Percentiles rank a stretch among this genome's conserved stretches.
These are phyloP conservation scores for Avena atlantica DNA, from an alignment of 176 grass and related monocot genomes.

Conservation along the genomic window DNA sequence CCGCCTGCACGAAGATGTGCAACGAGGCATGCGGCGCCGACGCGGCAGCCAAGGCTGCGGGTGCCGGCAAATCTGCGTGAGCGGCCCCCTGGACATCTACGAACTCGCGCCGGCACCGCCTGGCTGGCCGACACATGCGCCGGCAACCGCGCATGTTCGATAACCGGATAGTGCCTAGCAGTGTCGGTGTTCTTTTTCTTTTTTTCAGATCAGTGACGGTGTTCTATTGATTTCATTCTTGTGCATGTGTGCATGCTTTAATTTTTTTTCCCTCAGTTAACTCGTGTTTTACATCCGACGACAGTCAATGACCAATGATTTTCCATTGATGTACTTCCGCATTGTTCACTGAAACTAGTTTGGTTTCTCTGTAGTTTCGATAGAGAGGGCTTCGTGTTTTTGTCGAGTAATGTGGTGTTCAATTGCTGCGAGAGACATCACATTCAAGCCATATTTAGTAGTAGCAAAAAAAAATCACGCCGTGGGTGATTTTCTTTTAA, in stretches of 20 bases:
- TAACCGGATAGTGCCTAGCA: background rate
- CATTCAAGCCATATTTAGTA: too few relatives aligned
- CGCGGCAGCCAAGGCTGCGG: background rate
- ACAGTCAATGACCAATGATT: background rate
- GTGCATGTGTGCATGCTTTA: background rate
- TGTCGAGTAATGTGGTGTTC: too few relatives aligned
- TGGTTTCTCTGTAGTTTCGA: background rate
- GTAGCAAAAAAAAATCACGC: too few relatives aligned
- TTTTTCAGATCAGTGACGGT: background rate
- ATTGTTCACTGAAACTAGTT: background rate
- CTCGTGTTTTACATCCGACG: background rate
- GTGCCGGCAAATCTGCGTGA: background rate
- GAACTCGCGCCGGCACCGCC: background rate
- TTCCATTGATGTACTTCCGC: background rate
- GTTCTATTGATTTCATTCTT: background rate
- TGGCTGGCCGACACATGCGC: background rate
- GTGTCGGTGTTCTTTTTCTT: too few relatives aligned
- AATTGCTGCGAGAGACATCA: too few relatives aligned
- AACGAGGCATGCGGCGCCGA: slow-evolving; percentile 46
- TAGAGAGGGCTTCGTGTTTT: too few relatives aligned
- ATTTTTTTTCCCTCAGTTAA: background rate
- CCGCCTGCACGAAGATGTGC: slow-evolving; percentile 60
- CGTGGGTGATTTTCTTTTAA: too few relatives aligned
- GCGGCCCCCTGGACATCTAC: background rate
- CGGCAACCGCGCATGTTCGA: background rate